Conservation (phyloP, 1,284 basidiomycete species). For the Blastosporella zonata region DNA sequence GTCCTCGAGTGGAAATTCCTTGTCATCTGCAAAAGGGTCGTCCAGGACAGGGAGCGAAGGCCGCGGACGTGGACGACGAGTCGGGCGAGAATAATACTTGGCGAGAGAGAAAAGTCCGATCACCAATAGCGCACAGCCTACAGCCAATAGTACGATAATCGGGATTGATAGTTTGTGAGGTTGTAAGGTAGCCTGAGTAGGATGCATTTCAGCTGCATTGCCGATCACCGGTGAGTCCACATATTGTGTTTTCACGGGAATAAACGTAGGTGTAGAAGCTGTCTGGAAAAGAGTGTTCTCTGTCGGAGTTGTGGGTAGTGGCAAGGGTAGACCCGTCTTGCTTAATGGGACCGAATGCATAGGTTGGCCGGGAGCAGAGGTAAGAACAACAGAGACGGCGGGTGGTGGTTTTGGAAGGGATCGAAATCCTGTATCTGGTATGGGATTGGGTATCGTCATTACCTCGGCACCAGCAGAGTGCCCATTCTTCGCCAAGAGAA, state of each 20-base stretch:
- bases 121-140: slow-evolving; percentile 56
- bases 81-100: slow-evolving; percentile 46
- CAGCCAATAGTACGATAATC: slow-evolving; percentile 53
- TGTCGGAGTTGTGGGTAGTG: slow-evolving; percentile 13
- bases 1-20: slow-evolving; percentile 44
- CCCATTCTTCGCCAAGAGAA: slow-evolving; percentile 25
- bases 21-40: slow-evolving; percentile 43
- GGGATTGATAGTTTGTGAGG: slow-evolving; percentile 34
- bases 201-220: slow-evolving; percentile 11
- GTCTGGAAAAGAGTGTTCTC: slow-evolving; percentile 1
- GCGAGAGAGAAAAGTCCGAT: slow-evolving; percentile 50
- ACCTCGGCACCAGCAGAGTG: slow-evolving; percentile 24
- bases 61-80: slow-evolving; percentile 47
- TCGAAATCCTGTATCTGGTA: slow-evolving; percentile 44
- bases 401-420: slow-evolving; percentile 14
- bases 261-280: slow-evolving; percentile 20
- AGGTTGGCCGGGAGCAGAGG: slow-evolving; percentile 10
- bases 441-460: slow-evolving; percentile 51
- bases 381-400: slow-evolving; percentile 1
- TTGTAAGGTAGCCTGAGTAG: slow-evolving; percentile 10
- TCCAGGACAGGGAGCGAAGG: slow-evolving; percentile 73
- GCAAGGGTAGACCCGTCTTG: slow-evolving; percentile 19
- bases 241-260: slow-evolving; percentile 13
- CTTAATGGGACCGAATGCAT: slow-evolving; percentile 15
- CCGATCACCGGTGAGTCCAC: slow-evolving; percentile 11